Base-by-base conservation (phyloP, 2,329 filamentous ascomycete genomes). In the Penicillium expansum region DNA sequence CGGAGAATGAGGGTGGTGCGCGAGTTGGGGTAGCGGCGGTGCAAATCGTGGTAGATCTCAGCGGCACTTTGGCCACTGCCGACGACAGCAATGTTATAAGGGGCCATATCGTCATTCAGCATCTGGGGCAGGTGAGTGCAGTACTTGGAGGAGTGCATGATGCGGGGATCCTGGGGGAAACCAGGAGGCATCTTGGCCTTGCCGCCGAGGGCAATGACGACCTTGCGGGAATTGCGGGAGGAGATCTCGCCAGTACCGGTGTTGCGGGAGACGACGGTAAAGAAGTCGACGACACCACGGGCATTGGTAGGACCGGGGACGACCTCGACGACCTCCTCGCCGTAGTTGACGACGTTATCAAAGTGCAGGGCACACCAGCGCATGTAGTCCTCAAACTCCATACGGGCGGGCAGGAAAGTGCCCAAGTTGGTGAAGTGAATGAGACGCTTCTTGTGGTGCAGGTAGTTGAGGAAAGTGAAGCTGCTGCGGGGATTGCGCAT, bases 391-490 rank as follows among this genome's bases (percentile, higher is more conserved):
- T 97, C 92, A 69, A 95, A 97, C 77, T 97, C 93, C 59, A 88
- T 80, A 27, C 93, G 85, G 30, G 90, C 86, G 0, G 93, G 93
- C 32, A 95, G 77, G 77, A 97, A 97, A 0, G 93, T 97, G 68
- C 85, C 83, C 48, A 97, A 78, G 76, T 97, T 97, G 66, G 90
- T 92, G 69, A 97, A 97, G 64, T 93, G 87, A 48, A 96, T 85
- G 38, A 97, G 82, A n/a, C 93, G 84, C 55, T 83, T 82, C 66
- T 95, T 88, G 66, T 83, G 77, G 77, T 95, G 89, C 13, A 97
- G 84, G 74, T 97, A 97, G 77, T 97, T 97, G 70, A 96, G 80
- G 77, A 97, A 97, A 14, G 93, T 97, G 75, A 97, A 97, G 68
- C 92, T 84, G 63, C 90, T 96, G 62, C 89, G 85, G 8, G 93